Base-by-base conservation (phyloP, 2,329 filamentous ascomycete genomes). In the Huntiella decipiens region DNA sequence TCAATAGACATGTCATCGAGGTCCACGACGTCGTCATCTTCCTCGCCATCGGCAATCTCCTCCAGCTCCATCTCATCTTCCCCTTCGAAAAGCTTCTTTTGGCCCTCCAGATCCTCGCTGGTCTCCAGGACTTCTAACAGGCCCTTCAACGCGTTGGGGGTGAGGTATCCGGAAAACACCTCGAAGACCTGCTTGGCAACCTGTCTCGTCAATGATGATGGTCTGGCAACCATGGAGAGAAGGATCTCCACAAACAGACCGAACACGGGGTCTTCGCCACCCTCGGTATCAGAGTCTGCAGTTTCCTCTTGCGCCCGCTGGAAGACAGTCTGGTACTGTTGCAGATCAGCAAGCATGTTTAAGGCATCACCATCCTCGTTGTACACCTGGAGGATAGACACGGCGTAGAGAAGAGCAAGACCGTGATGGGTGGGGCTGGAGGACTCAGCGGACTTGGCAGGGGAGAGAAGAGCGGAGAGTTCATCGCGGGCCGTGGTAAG, bases 141-240 rank as follows among this genome's bases (percentile, higher is more conserved):
- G 13, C 74, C 65, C 48, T 80, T 72, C 46, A 96, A 62, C 0
- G 83, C 83, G 47, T 80, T 74, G 4, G 70, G 66, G 1, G 80
- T 85, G 50, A 96, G 72, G 46, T 83, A 74, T 11, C 73, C 64
- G 3, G 83, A 80, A 58, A 94, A 94, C 1, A 79, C 77, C 17
- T 79, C 73, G 57, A 96, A 96, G 0, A 93, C 86, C 55, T 91
- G 82, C 57, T 88, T 79, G 4, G 85, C 84, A 45, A 92, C 79
- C 54, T 87, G 84, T 28, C 85, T 76, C 65, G 93, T 82, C 44
- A 96, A 66, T 7, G 79, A 75, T 1, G 87, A 94, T 3, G 80
- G 82, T 51, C 85, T 84, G 0, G 86, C 83, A 2, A 92, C 74
- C 63, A 96, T 85, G 44, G 84, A 83, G n/a, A 96, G 67, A 5